Conservation (phyloP, 164 flowering plant genomes). For the Warburgia ugandensis region DNA sequence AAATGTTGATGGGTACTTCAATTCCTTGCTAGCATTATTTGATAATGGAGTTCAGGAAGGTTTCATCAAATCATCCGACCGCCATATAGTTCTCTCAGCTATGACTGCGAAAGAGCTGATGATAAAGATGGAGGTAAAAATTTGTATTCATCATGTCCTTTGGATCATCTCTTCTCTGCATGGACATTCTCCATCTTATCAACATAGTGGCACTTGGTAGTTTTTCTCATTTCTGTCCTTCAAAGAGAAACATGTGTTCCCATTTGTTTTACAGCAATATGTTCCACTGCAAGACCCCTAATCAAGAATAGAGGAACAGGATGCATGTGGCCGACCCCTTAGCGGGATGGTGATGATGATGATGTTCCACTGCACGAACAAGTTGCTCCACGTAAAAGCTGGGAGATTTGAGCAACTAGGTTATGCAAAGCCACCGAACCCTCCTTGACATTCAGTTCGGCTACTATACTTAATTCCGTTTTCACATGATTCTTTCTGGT, state of each 20-base stretch:
- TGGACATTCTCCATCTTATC: no score
- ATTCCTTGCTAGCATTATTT: conserved; percentile 66
- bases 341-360: no score
- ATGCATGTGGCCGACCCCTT: no score
- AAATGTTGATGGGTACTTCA: conserved; percentile 85
- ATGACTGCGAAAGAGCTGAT: conserved; percentile 73
- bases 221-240: neutral
- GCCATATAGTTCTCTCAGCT: conserved; percentile 75
- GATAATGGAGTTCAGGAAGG: conserved; percentile 88
- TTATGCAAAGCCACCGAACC: conserved; percentile 29
- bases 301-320: no score
- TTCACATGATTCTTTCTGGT: conserved; percentile 8
- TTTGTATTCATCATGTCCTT: neutral
- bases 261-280: conserved; percentile 51
- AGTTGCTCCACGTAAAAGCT: conserved; percentile 72
- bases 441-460: conserved; percentile 18
- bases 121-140: conserved; percentile 63
- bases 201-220: no score
- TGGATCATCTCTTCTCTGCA: no score
- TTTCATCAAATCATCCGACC: conserved; percentile 78
- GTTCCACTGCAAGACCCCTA: no score
- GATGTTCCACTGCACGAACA: conserved; percentile 55
- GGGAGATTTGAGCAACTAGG: conserved; percentile 63
- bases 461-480: neutral
- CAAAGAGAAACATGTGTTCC: conserved; percentile 2